These are phyloP conservation scores for Sordariomycetes sp. DNA, from an alignment of 2,329 filamentous ascomycete species.

Conservation along the genomic window DNA sequence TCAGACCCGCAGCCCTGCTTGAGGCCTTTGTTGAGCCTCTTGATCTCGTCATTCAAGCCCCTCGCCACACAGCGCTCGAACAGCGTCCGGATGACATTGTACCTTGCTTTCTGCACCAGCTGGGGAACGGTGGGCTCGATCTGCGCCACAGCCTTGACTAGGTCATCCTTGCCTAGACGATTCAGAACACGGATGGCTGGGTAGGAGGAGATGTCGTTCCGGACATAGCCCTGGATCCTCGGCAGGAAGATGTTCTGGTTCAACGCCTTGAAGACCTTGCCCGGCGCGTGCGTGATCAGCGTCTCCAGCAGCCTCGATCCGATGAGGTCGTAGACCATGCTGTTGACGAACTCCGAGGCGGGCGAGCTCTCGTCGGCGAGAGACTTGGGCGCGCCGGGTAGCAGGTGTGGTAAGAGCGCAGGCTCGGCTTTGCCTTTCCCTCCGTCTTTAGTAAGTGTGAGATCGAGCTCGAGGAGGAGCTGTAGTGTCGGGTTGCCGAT, in stretches of 20 bases:
- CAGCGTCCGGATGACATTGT: conserved; percentile 69
- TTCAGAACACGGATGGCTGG: conserved; percentile 76
- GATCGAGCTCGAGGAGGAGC: conserved; percentile 77
- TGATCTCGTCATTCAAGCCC: conserved; percentile 43
- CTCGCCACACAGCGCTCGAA: conserved; percentile 76
- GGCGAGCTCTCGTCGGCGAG: conserved; percentile 65
- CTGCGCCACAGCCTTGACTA: conserved; percentile 61
- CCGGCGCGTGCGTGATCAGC: conserved; percentile 70
- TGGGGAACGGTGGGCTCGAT: conserved; percentile 65
- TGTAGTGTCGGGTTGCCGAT: conserved; percentile 92
- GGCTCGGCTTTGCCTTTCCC: conserved; percentile 24
- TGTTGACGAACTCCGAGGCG: conserved; percentile 69
- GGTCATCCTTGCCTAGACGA: conserved; percentile 77
- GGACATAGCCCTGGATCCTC: conserved; percentile 69
- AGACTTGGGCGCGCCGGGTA: conserved; percentile 66
- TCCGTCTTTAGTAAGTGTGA: conserved; percentile 57
- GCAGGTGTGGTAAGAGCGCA: conserved; percentile 63
- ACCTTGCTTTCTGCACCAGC: conserved; percentile 66
- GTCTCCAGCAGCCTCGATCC: conserved; percentile 86
- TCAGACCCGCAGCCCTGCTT: conserved; percentile 37
- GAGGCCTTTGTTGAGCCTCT: conserved; percentile 36
- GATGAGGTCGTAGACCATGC: conserved; percentile 80
- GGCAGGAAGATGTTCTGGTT: conserved; percentile 73
- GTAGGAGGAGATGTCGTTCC: conserved; percentile 86
- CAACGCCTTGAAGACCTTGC: conserved; percentile 83